Evolutionary conservation across 345 rosid genomes (phyloP), one percentile per base, ranked within the genome.

Genomic region (Camelina sativa): DNA sequence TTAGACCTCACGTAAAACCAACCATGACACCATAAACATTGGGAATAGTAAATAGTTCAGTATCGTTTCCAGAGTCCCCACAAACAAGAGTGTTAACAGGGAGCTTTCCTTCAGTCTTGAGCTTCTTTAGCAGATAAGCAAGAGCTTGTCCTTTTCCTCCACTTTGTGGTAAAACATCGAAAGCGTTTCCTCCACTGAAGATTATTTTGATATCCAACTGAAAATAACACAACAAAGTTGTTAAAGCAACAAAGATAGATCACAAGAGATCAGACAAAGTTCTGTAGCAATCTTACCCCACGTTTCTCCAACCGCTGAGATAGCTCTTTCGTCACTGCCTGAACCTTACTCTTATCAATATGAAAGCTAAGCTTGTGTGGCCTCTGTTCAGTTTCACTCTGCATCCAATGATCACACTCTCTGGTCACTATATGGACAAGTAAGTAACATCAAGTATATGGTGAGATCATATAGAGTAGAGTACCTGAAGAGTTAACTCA

Each of bases 131-230:
- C 57, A 95, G 83, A 85, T 92, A 95, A 8, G 94, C 93, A 69
- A 92, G 97, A 70, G 98, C 99, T 81, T 90, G 97, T 75, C 99
- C 98, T 80, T 95, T 95, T 41, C 99, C 99, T 75, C 94, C 98
- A 81, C 94, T 90, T 86, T 85, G 82, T 30, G 98, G 90, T 58
- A 95, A 79, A 68, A 95, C 88, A 82, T 90, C 99, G 75, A 95
- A 83, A 79, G 90, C 99, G 72, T 79, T 88, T 65, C 98, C 98
- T 55, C 97, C 97, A 81, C 97, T 90, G 65, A 90, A 95, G 22
- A 95, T 88, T 64, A 92, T 85, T 82, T 95, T 95, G 72, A 92
- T 86, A 77, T 86, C 92, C 84, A 95, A 78, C 99, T 95, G 84
- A 61, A 61, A 58, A 64, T 5, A 44, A n/a, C 2, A 43, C 32